Percentiles rank a stretch among this genome's conserved stretches.
These are phyloP conservation scores for Isabelozyma pseudorhagii DNA, from an alignment of 805 yeast species.

Conservation along the genomic window DNA sequence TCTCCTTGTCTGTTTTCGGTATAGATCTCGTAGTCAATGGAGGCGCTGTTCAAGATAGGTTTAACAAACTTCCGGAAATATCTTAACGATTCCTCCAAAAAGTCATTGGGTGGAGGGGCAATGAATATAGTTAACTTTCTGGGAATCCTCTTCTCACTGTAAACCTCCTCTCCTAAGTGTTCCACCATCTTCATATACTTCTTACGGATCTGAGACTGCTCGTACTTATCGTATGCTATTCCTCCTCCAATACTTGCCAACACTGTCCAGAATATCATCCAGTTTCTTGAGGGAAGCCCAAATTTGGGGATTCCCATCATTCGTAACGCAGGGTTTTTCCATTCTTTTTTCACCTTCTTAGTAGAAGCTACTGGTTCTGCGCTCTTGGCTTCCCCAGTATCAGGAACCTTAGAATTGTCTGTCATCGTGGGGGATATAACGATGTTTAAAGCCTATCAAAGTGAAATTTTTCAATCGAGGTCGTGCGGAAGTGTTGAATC, in stretches of 20 bases:
- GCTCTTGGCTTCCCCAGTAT: background rate
- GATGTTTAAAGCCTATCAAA: background rate
- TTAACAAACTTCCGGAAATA: slow-evolving; percentile 78
- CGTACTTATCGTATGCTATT: slow-evolving; percentile 69
- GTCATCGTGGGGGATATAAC: background rate
- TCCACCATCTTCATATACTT: slow-evolving; percentile 64
- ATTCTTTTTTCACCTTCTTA: slow-evolving; percentile 37
- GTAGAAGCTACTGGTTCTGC: background rate
- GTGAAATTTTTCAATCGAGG: background rate
- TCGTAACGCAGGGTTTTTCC: slow-evolving; percentile 73
- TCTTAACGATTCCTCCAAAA: slow-evolving; percentile 66
- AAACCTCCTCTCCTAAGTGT: slow-evolving; percentile 44
- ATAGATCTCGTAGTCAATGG: slow-evolving; percentile 75
- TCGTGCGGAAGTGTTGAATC: too few relatives aligned
- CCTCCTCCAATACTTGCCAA: slow-evolving; percentile 70
- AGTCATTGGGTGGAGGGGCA: slow-evolving; percentile 98
- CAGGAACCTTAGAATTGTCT: background rate
- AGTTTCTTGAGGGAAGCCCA: slow-evolving; percentile 83
- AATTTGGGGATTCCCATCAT: slow-evolving; percentile 82
- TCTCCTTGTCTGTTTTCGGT: slow-evolving; percentile 87
- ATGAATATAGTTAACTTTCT: slow-evolving; percentile 78
- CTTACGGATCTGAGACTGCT: slow-evolving; percentile 63
- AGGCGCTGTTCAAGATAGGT: slow-evolving; percentile 81
- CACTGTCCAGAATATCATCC: slow-evolving; percentile 85
- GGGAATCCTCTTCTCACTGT: slow-evolving; percentile 51